A percentile compares a stretch with the other conserved stretches of the same genome.
Evolutionary conservation across 106 monocot genomes (phyloP).

Genomic region (Phalaenopsis equestris): DNA sequence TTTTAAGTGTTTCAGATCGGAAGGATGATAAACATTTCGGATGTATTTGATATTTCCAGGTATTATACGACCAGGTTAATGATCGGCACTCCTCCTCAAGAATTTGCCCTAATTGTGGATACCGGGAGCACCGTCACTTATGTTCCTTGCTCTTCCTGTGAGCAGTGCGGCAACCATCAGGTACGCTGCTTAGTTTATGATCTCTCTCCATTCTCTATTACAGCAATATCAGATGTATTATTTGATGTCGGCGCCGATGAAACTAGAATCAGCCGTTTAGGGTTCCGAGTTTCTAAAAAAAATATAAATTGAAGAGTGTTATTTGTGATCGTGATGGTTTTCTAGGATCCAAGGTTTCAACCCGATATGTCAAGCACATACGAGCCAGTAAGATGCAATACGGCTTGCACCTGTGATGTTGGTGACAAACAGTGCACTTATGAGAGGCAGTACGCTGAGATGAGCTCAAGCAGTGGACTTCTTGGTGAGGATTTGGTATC

Average conservation of each 20-base stretch:
- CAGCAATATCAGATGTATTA: not conserved
- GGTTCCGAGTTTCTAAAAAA: not conserved
- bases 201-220: not conserved
- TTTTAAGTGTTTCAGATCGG: not conserved
- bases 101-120: slow-evolving; percentile 67
- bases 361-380: slow-evolving; percentile 61
- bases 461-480: slow-evolving; percentile 79
- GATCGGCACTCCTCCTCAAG: slow-evolving; percentile 72
- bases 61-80: slow-evolving; percentile 62
- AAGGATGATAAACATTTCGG: not conserved
- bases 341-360: slow-evolving; percentile 70
- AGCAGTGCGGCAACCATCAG: slow-evolving; percentile 73
- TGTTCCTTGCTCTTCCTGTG: slow-evolving; percentile 61
- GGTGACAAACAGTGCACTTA: slow-evolving; percentile 60
- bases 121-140: slow-evolving; percentile 73
- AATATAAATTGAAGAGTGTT: not conserved
- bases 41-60: slow-evolving; percentile 19
- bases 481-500: slow-evolving; percentile 72
- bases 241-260: not conserved
- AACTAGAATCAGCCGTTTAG: not conserved
- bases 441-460: slow-evolving; percentile 74
- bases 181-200: slow-evolving; percentile 10
- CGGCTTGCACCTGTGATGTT: slow-evolving; percentile 42
- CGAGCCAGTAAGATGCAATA: slow-evolving; percentile 46
- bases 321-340: slow-evolving; percentile 6